Evolutionary conservation across 257 asterid species (phyloP).

Genomic region (Gentiana dahurica): DNA sequence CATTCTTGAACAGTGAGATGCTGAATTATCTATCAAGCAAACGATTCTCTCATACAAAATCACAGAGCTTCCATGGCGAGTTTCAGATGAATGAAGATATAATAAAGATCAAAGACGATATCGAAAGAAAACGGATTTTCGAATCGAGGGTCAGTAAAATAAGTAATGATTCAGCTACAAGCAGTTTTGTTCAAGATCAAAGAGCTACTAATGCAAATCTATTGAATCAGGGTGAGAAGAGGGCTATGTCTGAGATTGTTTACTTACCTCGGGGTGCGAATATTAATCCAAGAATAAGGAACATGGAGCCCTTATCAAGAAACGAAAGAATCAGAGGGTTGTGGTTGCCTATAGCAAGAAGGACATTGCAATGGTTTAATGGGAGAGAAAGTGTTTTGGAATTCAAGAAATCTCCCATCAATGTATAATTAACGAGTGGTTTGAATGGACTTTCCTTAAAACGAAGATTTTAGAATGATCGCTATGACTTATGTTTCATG

Average conservation of each 20-base stretch:
- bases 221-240: constrained; percentile 20
- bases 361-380: constrained; percentile 29
- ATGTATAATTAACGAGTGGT: no score
- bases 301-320: not conserved
- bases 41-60: constrained; percentile 11
- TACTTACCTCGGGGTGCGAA: constrained; percentile 27
- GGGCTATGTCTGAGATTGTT: constrained; percentile 53
- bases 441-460: no score
- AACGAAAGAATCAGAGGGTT: constrained; percentile 23
- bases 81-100: constrained; percentile 3
- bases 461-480: no score
- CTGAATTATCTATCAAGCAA: constrained; percentile 15
- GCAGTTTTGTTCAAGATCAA: constrained; percentile 9
- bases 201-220: constrained; percentile 8
- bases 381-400: constrained; percentile 19
- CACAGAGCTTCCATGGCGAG: not conserved
- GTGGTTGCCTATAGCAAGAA: constrained; percentile 40
- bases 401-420: not conserved
- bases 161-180: constrained; percentile 2
- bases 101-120: not conserved
- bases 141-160: constrained; percentile 15
- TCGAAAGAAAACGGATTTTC: not conserved
- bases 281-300: constrained; percentile 5
- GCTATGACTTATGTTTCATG: no score
- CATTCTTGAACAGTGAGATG: constrained; percentile 38